Conservation (phyloP, 148 eudicot genomes). For the Polygonum aviculare region DNA sequence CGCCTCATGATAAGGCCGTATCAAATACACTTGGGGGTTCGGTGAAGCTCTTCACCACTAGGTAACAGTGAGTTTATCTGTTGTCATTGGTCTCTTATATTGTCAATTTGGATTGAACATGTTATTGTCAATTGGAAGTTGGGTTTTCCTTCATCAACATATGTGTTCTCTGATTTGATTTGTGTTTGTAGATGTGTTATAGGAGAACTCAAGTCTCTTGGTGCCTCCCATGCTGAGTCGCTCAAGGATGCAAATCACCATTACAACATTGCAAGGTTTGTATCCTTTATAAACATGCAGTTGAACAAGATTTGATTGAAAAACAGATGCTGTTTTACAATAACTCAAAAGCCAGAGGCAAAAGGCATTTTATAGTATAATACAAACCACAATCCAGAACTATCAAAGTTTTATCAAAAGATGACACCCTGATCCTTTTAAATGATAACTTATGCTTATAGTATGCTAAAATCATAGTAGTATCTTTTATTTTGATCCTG, state of each 20-base stretch:
- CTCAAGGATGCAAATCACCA: conserved; percentile 41
- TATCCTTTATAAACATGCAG: neutral
- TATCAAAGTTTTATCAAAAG: neutral
- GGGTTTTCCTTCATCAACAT: neutral
- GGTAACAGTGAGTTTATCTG: conserved; percentile 17
- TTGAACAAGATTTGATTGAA: neutral
- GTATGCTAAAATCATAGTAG: neutral
- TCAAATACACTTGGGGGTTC: conserved; percentile 46
- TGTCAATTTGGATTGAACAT: neutral
- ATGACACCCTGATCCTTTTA: neutral
- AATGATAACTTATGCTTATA: neutral
- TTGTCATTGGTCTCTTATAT: neutral
- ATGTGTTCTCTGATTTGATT: neutral
- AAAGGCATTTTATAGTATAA: neutral
- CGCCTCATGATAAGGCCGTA: conserved; percentile 51
- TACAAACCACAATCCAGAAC: neutral
- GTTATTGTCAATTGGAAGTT: no score
- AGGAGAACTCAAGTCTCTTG: conserved; percentile 68
- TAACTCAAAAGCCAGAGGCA: neutral
- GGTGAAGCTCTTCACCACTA: conserved; percentile 73
- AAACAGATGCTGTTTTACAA: neutral
- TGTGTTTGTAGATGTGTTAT: conserved; percentile 53
- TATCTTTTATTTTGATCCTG: neutral
- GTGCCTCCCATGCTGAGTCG: conserved; percentile 41
- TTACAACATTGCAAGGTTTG: conserved; percentile 64